These are phyloP conservation scores for Mortierella sp. DNA, from an alignment of 371 early-diverging fungal species.

Conservation along the genomic window DNA sequence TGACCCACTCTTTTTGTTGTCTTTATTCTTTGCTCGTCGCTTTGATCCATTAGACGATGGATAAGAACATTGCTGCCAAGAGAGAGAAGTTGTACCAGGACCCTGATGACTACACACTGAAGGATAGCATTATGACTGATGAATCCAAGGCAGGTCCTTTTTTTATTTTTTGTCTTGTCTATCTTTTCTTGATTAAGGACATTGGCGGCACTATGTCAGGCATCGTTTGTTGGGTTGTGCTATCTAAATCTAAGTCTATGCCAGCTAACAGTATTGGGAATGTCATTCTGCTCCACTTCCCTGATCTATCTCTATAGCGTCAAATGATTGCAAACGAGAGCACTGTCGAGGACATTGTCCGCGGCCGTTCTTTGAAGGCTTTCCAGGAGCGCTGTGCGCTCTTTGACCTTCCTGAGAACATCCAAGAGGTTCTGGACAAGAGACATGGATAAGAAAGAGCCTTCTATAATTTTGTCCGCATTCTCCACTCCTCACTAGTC, in stretches of 20 bases:
- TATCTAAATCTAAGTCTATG: background rate
- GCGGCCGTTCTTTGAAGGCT: constrained; percentile 74
- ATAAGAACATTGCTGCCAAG: constrained; percentile 65
- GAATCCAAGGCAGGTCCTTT: constrained; percentile 66
- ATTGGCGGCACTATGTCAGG: background rate
- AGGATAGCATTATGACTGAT: constrained; percentile 66
- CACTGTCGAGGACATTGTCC: constrained; percentile 78
- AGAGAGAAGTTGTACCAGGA: constrained; percentile 67
- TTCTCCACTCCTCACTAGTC: too few relatives aligned
- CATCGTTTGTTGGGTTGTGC: background rate
- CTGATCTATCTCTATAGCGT: constrained; percentile 55
- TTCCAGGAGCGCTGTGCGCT: constrained; percentile 75
- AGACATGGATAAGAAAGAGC: constrained; percentile 30
- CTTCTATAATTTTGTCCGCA: too few relatives aligned
- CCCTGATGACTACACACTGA: constrained; percentile 68
- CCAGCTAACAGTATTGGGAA: too few relatives aligned
- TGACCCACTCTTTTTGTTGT: background rate
- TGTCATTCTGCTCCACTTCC: background rate
- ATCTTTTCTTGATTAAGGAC: background rate
- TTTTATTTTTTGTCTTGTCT: background rate
- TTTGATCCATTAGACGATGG: constrained; percentile 61
- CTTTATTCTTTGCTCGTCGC: too few relatives aligned
- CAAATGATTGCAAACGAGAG: constrained; percentile 77
- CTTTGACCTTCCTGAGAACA: constrained; percentile 71
- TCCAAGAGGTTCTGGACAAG: constrained; percentile 56